Conservation (phyloP, 495 filamentous ascomycete genomes). For the Aspergillus diversus region DNA sequence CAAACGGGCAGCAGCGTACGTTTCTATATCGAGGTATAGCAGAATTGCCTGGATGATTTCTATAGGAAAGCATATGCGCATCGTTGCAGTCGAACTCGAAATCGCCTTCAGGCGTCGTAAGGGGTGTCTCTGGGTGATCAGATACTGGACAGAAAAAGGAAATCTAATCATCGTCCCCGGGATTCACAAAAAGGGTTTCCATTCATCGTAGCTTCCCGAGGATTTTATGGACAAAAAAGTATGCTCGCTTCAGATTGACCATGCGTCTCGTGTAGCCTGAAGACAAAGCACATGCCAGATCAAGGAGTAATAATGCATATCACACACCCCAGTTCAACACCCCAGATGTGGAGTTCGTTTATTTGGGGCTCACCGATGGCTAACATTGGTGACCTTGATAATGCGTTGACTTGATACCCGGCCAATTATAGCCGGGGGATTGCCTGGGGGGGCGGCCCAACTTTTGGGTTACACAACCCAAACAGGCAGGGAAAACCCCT, state of each 20-base stretch:
- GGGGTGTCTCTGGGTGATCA: background rate
- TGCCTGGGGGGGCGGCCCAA: too few relatives aligned
- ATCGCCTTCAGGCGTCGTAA: background rate
- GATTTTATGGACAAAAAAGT: too few relatives aligned
- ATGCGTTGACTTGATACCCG: too few relatives aligned
- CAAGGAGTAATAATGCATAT: background rate
- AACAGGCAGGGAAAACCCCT: background rate
- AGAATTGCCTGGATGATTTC: slow-evolving; percentile 29
- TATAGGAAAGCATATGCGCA: slow-evolving; percentile 20
- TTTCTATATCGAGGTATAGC: slow-evolving; percentile 22
- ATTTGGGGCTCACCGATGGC: too few relatives aligned
- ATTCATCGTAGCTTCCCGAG: too few relatives aligned
- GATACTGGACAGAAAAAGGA: background rate
- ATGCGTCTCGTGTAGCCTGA: background rate
- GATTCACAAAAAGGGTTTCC: too few relatives aligned
- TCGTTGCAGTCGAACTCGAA: slow-evolving; percentile 5
- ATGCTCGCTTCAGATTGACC: background rate
- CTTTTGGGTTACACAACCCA: too few relatives aligned
- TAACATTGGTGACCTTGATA: too few relatives aligned
- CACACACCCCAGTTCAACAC: background rate
- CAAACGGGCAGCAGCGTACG: slow-evolving; percentile 21
- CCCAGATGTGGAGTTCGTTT: too few relatives aligned
- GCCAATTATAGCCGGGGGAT: too few relatives aligned
- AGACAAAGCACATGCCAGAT: background rate
- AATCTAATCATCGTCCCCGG: background rate